A percentile compares a stretch with the other conserved stretches of the same genome.
These are phyloP conservation scores for Epichloe coenophiala DNA, from an alignment of 2,329 filamentous ascomycete species.

Conservation along the genomic window DNA sequence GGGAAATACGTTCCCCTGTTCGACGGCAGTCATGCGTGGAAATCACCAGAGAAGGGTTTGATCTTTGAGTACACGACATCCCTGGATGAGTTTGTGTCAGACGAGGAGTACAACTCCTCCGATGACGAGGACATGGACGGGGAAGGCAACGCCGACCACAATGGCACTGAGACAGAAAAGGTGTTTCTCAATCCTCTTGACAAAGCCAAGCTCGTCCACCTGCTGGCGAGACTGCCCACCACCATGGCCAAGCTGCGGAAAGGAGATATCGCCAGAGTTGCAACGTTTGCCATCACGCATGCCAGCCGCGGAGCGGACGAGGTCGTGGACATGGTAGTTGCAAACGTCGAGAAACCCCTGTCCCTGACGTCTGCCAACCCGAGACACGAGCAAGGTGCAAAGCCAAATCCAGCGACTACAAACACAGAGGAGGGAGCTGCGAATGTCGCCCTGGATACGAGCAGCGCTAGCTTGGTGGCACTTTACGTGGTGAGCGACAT, in stretches of 20 bases:
- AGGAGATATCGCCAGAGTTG: constrained; percentile 75
- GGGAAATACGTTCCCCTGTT: constrained; percentile 53
- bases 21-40: constrained; percentile 66
- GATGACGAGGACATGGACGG: constrained; percentile 66
- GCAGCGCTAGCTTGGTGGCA: constrained; percentile 62
- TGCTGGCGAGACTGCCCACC: constrained; percentile 71
- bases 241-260: constrained; percentile 61
- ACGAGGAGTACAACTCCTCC: constrained; percentile 74
- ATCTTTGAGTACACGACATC: constrained; percentile 68
- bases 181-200: constrained; percentile 69
- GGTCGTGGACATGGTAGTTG: constrained; percentile 76
- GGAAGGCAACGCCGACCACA: constrained; percentile 37
- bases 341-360: constrained; percentile 69
- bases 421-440: constrained; percentile 23
- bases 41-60: constrained; percentile 54
- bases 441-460: constrained; percentile 44
- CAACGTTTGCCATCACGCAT: constrained; percentile 79
- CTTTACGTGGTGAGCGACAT: constrained; percentile 71
- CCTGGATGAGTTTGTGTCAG: constrained; percentile 68
- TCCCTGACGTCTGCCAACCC: constrained; percentile 59
- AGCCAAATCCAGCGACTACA: constrained; percentile 13
- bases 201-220: constrained; percentile 70
- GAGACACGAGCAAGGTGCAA: constrained; percentile 27
- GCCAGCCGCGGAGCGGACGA: constrained; percentile 77
- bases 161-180: constrained; percentile 33